Conservation (phyloP, 1,284 basidiomycete genomes). For the Leccinum fuscescens region DNA sequence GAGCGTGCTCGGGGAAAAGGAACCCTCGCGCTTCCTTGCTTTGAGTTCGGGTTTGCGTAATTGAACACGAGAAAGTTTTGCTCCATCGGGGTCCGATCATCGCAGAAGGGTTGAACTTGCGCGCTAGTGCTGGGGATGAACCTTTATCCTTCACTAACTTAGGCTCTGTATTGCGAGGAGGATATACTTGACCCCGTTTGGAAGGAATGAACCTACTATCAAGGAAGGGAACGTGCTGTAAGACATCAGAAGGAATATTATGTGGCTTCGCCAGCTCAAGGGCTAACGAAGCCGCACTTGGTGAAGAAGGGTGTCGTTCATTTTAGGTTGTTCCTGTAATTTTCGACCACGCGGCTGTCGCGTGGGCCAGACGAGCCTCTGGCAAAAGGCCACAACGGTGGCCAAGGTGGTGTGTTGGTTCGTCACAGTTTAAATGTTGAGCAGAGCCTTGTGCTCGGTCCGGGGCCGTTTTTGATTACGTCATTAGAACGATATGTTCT, state of each 20-base stretch:
- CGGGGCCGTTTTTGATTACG: conserved; percentile 1
- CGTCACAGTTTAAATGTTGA: not conserved
- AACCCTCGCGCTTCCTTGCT: not conserved
- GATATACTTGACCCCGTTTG: not conserved
- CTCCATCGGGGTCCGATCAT: not conserved
- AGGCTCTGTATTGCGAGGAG: not conserved
- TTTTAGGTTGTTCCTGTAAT: not conserved
- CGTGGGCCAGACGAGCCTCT: not conserved
- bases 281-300: not conserved
- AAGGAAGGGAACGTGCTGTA: not conserved
- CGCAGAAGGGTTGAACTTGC: not conserved
- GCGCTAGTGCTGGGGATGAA: not conserved
- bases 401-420: not conserved
- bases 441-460: not conserved
- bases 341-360: not conserved
- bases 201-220: not conserved
- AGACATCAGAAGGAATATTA: not conserved
- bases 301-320: not conserved
- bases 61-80: not conserved
- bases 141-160: not conserved
- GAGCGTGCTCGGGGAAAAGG: not conserved
- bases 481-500: conserved; percentile 5
- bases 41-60: not conserved
- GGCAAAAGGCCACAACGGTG: not conserved
- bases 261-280: not conserved